Evolutionary conservation across 2,329 filamentous ascomycete genomes (phyloP).

Genomic region (Arthroderma sp.): DNA sequence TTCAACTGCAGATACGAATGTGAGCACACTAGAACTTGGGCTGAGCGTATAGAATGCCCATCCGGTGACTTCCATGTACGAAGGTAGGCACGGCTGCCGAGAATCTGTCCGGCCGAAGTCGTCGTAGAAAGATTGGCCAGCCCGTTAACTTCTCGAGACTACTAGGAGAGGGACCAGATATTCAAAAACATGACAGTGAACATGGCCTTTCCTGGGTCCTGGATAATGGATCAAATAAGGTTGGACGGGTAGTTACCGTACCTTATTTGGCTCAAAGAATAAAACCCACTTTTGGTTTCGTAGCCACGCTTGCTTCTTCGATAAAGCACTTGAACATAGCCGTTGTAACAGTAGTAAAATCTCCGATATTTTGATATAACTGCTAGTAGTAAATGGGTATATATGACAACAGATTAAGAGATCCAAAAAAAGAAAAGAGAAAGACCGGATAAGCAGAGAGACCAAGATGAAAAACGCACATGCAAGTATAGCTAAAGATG

Average conservation of each 20-base stretch:
- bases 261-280: background rate
- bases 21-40: constrained; percentile 28
- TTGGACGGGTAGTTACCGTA: background rate
- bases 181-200: constrained; percentile 16
- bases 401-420: background rate
- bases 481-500: background rate
- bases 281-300: background rate
- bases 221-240: constrained; percentile 10
- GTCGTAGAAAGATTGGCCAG: constrained; percentile 31
- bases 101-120: constrained; percentile 32
- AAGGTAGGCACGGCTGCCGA: constrained; percentile 24
- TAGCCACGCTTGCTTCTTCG: background rate
- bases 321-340: background rate
- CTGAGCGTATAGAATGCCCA: constrained; percentile 34
- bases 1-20: constrained; percentile 14
- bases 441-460: background rate
- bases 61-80: constrained; percentile 30
- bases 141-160: constrained; percentile 11
- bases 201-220: constrained; percentile 13
- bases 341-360: background rate
- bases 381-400: constrained; percentile 2
- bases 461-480: background rate
- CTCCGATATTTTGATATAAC: background rate
- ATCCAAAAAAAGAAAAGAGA: background rate
- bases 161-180: constrained; percentile 11